phyloP scores from a whole-genome alignment of 2,329 filamentous ascomycete species.

The Clarireedia hainanense region DNA sequence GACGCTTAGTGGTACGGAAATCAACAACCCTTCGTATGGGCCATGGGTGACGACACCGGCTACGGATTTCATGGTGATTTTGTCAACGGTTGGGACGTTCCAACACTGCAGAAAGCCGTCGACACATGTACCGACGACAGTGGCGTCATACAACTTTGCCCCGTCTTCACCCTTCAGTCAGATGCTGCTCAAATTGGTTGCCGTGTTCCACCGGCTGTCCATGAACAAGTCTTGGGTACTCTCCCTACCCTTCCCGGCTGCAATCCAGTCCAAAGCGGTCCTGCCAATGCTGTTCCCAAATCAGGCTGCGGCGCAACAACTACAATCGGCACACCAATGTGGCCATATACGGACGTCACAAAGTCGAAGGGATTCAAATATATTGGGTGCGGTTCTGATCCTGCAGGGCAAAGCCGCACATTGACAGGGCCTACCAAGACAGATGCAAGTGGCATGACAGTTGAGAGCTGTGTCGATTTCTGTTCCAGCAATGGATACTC shows the following conservation, averaged over 20 bases:
- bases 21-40: slow-evolving; percentile 45
- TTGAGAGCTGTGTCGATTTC: slow-evolving; percentile 27
- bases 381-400: slow-evolving; percentile 53
- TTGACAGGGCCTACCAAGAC: not conserved
- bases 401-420: slow-evolving; percentile 32
- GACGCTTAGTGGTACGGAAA: slow-evolving; percentile 32
- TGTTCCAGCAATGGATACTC: slow-evolving; percentile 20
- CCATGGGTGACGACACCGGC: slow-evolving; percentile 43
- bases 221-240: slow-evolving; percentile 37
- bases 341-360: slow-evolving; percentile 37
- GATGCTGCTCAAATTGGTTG: slow-evolving; percentile 45
- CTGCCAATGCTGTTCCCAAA: slow-evolving; percentile 20
- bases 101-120: slow-evolving; percentile 41
- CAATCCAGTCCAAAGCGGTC: slow-evolving; percentile 34
- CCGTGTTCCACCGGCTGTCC: slow-evolving; percentile 36
- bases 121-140: slow-evolving; percentile 38
- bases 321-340: slow-evolving; percentile 38
- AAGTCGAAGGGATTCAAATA: slow-evolving; percentile 45
- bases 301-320: slow-evolving; percentile 41
- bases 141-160: slow-evolving; percentile 37
- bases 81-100: slow-evolving; percentile 47
- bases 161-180: slow-evolving; percentile 42
- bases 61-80: slow-evolving; percentile 52
- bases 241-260: slow-evolving; percentile 46
- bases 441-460: slow-evolving; percentile 14